Evolutionary conservation across 1,284 basidiomycete genomes (phyloP).

Genomic region (Amylostereum chailletii): DNA sequence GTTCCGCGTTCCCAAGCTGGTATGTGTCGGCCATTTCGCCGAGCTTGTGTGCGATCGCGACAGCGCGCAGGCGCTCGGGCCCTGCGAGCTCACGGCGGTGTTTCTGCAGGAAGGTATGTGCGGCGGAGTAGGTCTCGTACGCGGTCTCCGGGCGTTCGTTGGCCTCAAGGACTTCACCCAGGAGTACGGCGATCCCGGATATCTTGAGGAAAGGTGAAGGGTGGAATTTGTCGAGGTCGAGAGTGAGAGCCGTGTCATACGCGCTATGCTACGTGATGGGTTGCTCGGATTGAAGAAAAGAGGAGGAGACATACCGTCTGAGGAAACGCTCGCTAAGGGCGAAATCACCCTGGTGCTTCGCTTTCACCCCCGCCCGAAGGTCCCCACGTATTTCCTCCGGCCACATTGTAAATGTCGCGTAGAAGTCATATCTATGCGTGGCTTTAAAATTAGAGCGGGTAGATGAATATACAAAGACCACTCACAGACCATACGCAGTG

Average conservation of each 20-base stretch:
- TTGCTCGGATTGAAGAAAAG: slow-evolving; percentile 3
- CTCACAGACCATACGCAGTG: slow-evolving; percentile 49
- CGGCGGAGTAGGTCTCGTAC: slow-evolving; percentile 41
- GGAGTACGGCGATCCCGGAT: slow-evolving; percentile 58
- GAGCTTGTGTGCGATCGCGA: slow-evolving; percentile 61
- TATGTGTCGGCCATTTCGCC: slow-evolving; percentile 44
- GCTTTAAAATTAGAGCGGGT: slow-evolving; percentile 8
- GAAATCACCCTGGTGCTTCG: slow-evolving; percentile 53
- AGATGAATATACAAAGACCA: slow-evolving; percentile 10
- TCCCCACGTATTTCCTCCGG: slow-evolving; percentile 55
- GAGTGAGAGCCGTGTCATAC: slow-evolving; percentile 42
- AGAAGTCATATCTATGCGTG: slow-evolving; percentile 50
- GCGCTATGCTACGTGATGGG: slow-evolving; percentile 34
- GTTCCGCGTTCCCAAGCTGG: slow-evolving; percentile 31
- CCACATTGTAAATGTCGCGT: slow-evolving; percentile 55
- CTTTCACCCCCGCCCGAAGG: slow-evolving; percentile 55
- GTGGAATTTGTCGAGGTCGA: slow-evolving; percentile 41
- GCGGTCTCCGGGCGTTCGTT: slow-evolving; percentile 37
- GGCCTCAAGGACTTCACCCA: slow-evolving; percentile 54
- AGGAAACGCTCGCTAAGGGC: slow-evolving; percentile 47
- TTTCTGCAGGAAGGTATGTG: slow-evolving; percentile 25
- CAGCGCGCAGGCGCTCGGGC: slow-evolving; percentile 47
- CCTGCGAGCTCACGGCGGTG: slow-evolving; percentile 21
- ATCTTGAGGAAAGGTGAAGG: slow-evolving; percentile 55
- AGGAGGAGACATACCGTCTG: slow-evolving; percentile 31